Conservation (phyloP, 441 rosid genomes). For the Bocquillonia castaneifolia region DNA sequence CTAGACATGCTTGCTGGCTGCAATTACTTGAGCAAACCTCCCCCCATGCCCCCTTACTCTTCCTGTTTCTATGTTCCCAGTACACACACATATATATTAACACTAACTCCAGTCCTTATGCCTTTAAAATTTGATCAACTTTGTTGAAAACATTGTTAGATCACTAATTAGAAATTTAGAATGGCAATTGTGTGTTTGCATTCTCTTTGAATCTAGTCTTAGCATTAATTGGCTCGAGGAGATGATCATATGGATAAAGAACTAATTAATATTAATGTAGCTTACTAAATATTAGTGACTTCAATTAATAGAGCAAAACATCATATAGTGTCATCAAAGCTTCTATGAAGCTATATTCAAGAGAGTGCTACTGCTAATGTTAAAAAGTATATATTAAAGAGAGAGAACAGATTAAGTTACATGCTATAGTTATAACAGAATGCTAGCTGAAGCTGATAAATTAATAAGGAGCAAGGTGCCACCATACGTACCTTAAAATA, state of each 20-base stretch:
- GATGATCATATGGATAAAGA: too few species aligned
- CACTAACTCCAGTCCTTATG: not conserved
- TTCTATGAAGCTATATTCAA: too few species aligned
- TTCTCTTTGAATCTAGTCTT: not conserved
- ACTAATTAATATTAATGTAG: too few species aligned
- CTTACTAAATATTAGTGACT: too few species aligned
- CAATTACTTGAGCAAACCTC: conserved; percentile 4
- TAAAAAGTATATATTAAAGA: too few species aligned
- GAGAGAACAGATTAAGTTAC: not conserved
- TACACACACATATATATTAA: too few species aligned
- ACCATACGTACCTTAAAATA: conserved; percentile 16
- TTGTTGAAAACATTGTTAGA: not conserved
- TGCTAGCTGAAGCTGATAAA: not conserved
- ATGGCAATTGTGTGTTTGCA: not conserved
- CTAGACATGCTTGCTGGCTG: not conserved
- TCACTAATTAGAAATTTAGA: not conserved
- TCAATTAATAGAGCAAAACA: too few species aligned
- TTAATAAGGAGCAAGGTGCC: not conserved
- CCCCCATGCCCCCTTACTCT: not conserved
- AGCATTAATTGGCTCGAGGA: too few species aligned
- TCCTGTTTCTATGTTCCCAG: not conserved
- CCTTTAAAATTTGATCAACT: not conserved
- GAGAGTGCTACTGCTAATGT: too few species aligned
- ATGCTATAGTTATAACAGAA: not conserved
- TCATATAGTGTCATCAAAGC: too few species aligned